phyloP scores from a whole-genome alignment of 352 stramenopile species.

The Pythium folliculosum region DNA sequence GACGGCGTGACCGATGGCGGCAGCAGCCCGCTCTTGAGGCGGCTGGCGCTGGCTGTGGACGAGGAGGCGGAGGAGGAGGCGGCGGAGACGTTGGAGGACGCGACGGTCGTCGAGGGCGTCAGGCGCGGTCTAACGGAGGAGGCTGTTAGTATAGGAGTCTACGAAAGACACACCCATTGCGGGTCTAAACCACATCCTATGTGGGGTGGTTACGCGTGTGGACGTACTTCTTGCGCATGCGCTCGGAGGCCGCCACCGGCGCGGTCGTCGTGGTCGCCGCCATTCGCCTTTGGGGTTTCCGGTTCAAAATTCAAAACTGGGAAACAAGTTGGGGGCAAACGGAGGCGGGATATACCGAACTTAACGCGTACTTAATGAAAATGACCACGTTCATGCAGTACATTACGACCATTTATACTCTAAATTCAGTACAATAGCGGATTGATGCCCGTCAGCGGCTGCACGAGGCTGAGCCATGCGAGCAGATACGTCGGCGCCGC shows the following conservation, averaged over 20 bases:
- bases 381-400: constrained; percentile 26
- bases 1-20: constrained; percentile 12
- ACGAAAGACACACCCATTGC: background rate
- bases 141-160: no score
- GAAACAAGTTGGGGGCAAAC: background rate
- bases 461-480: constrained; percentile 78
- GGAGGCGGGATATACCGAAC: constrained; percentile 7
- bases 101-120: constrained; percentile 11
- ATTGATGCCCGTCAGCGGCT: constrained; percentile 57
- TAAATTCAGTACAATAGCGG: constrained; percentile 38
- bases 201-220: no score
- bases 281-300: background rate
- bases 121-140: constrained; percentile 17
- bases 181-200: background rate
- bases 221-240: constrained; percentile 30
- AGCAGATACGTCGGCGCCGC: constrained; percentile 43
- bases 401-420: constrained; percentile 13
- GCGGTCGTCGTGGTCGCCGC: constrained; percentile 5
- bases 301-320: constrained; percentile 29
- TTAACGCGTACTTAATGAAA: constrained; percentile 19
- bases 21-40: constrained; percentile 23
- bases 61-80: background rate
- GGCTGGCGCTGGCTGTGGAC: background rate
- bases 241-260: constrained; percentile 3
- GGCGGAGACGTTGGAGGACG: background rate